Conservation (phyloP, 208 protist species). For the Leishmania major region DNA sequence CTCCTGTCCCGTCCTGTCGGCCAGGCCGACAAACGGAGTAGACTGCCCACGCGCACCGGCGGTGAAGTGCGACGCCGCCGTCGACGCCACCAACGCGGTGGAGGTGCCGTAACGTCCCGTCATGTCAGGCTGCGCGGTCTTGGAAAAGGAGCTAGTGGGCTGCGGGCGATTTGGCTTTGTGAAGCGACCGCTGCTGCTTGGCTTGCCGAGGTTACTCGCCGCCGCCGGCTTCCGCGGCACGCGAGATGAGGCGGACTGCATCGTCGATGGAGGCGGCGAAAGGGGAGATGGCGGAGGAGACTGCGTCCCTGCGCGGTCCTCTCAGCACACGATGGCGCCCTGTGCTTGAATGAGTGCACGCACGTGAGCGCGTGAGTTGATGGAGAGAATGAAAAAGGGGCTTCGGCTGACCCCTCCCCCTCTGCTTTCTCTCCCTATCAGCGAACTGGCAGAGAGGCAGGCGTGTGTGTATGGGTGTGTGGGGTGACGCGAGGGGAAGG, state of each 20-base stretch:
- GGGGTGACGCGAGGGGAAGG: background rate
- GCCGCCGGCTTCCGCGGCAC: slow-evolving; percentile 8
- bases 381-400: background rate
- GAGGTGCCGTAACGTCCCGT: background rate
- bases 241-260: background rate
- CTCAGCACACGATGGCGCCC: background rate
- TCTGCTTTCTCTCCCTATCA: background rate
- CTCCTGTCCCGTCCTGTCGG: background rate
- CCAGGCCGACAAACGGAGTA: background rate
- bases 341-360: background rate
- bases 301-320: background rate
- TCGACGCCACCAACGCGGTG: background rate
- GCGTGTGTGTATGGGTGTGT: background rate
- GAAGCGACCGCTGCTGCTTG: background rate
- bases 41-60: background rate
- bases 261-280: background rate
- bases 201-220: background rate
- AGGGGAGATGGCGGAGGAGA: background rate
- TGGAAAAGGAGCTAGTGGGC: background rate
- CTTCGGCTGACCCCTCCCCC: too few relatives aligned
- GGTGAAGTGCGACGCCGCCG: background rate
- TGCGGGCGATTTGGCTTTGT: background rate
- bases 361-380: background rate
- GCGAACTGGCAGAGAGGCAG: background rate
- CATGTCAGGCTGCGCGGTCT: slow-evolving; percentile 1